phyloP scores from a whole-genome alignment of 163 green algal genomes.

The Trebouxiophyceae sp. region DNA sequence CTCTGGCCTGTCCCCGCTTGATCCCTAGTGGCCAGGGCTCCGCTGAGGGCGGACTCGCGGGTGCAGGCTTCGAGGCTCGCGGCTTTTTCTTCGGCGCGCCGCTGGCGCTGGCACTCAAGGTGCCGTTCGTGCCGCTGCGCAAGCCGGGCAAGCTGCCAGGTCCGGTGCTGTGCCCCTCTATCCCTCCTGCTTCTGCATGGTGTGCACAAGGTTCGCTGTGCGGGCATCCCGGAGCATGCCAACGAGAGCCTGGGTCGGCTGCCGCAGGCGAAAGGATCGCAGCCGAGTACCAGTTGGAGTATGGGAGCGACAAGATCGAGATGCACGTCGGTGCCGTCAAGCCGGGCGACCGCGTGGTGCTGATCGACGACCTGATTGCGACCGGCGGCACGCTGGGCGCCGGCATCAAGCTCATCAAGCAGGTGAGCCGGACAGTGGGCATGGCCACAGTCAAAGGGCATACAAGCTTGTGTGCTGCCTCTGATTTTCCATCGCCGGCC shows the following conservation, averaged over 20 bases:
- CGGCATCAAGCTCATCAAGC: constrained; percentile 74
- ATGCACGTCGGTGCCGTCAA: constrained; percentile 87
- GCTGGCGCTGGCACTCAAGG: constrained; percentile 77
- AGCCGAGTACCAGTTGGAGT: constrained; percentile 88
- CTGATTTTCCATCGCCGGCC: background rate
- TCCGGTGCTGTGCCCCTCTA: constrained; percentile 12
- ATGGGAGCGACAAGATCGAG: constrained; percentile 91
- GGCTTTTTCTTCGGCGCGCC: constrained; percentile 97
- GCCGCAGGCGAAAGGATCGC: constrained; percentile 72
- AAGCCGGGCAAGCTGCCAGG: constrained; percentile 98
- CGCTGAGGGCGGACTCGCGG: too few species aligned
- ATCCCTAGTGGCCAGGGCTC: too few species aligned
- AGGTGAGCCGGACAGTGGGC: constrained; percentile 36
- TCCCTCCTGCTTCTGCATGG: too few species aligned
- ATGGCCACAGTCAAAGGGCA: background rate
- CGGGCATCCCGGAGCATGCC: background rate
- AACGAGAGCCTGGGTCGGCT: background rate
- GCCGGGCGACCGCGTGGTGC: constrained; percentile 75
- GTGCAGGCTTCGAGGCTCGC: constrained; percentile 90
- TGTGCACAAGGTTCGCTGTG: constrained; percentile 2
- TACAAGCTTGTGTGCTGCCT: background rate
- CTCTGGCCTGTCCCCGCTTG: too few species aligned
- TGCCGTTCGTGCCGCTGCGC: constrained; percentile 87
- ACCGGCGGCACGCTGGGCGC: constrained; percentile 92
- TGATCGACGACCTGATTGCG: constrained; percentile 97